Percentiles rank a stretch among this genome's conserved stretches.
Conservation (phyloP, 2,329 filamentous ascomycete species). For the Nemania sp. region DNA sequence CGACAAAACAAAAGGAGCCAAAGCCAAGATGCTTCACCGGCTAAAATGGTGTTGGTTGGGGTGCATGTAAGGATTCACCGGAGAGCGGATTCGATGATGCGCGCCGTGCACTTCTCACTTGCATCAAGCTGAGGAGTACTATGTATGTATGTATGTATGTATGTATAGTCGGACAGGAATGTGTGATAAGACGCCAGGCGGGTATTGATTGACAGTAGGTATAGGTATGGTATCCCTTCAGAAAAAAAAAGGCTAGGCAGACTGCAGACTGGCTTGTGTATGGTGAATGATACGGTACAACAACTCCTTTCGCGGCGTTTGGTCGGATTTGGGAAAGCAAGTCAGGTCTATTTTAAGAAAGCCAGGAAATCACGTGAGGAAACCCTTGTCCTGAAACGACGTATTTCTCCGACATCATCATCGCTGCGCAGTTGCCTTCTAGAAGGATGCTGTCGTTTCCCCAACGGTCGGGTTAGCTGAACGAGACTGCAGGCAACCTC, state of each 20-base stretch:
- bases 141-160: too few species aligned
- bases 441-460: background rate
- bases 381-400: constrained; percentile 25
- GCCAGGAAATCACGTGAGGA: constrained; percentile 34
- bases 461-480: background rate
- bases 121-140: constrained; percentile 33
- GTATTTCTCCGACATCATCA: constrained; percentile 12
- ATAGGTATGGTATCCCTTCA: background rate
- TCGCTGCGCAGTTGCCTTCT: constrained; percentile 11
- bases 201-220: too few species aligned
- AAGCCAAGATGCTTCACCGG: constrained; percentile 31
- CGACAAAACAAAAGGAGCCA: constrained; percentile 31
- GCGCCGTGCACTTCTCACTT: constrained; percentile 19
- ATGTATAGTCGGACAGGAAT: constrained; percentile 12
- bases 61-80: constrained; percentile 24
- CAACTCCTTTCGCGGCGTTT: constrained; percentile 33
- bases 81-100: constrained; percentile 18
- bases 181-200: constrained; percentile 21
- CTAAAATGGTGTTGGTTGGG: constrained; percentile 20
- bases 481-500: background rate
- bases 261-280: constrained; percentile 2
- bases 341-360: constrained; percentile 39
- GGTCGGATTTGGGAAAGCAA: constrained; percentile 37
- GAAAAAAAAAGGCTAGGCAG: background rate
- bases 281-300: constrained; percentile 20